Evolutionary conservation across 2,329 filamentous ascomycete species (phyloP), one percentile per base, ranked within the genome.

Genomic region (Fusarium lateritium): DNA sequence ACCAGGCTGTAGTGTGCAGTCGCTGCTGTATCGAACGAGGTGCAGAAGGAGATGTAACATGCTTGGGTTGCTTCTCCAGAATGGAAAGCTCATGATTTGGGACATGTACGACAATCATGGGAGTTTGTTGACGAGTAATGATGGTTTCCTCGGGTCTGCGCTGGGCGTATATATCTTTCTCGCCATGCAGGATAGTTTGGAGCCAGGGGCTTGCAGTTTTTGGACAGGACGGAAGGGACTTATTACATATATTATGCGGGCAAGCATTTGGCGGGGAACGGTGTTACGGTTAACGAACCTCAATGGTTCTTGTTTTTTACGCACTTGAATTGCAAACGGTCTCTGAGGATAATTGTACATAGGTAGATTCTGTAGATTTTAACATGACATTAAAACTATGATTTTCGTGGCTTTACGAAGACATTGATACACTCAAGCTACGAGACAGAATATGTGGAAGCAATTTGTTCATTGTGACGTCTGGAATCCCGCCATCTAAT

Each of bases 1-100:
- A 89, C 67, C 79, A 82, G 10, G 79, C 83, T 34, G 84, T 87
- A 70, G 81, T 92, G 4, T 93, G 91, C 75, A 91, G 90, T 73
- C 83, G 85, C 19, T 93, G 91, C 78, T 92, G 90, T 75, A 84
- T 92, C 5, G 91, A 93, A 75, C 83, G 83, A 24, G 90, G 89
- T 0, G 73, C 80, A 21, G 86, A 91, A 54, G 90, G 90, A 26
- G 89, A 92, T 47, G 85, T 91, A 7, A 85, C 88, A 61, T 93
- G 91, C 72, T 77, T 91, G 47, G 88, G 88, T 2, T 92, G 91
- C 68, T 80, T 90, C 40, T 81, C 81, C 11, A 75, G 79, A 3
- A 80, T 82, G 75, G 80, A 82, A 58, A 78, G 79, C 15, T 73
- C 77, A 10, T 75, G 56, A 70, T 42, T 39, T 24, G 22, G 28